Base-by-base conservation (phyloP, 129 eudicot genomes). In the Lonicera japonica region DNA sequence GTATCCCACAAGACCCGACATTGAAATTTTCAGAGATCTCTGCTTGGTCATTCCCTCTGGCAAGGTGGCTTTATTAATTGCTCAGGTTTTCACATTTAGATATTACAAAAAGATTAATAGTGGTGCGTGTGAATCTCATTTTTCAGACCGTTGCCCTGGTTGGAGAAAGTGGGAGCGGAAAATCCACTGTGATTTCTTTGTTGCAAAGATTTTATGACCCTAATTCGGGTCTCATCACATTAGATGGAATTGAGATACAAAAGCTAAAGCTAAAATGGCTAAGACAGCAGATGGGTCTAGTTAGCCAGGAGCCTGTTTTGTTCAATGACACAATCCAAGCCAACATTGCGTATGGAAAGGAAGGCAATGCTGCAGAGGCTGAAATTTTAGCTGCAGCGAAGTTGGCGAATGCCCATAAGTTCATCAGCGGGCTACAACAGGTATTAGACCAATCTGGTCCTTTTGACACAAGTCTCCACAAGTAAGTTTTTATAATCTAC, bases 111-210 rank as follows among this genome's bases (percentile, higher is more conserved):
- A 29, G n/a, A n/a, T n/a, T n/a, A n/a, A n/a, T n/a, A n/a, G n/a
- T 6, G 2, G 36, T 1, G 6, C 36, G 4, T 29, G 2, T 29
- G 36, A 29, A 29, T 29, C 38, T 56, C 16, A 48, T 51, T 15
- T 18, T 3, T 29, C 71, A 75, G 80, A 51, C 65, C 13, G 75
- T 69, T 39, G 80, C 75, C 56, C 57, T 76, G 5, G 76, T 76
- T 22, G 81, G 81, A 25, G 81, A 76, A 50, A 76, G 81, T 60
- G 81, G 81, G 39, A 64, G 73, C 11, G 81, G 81, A 29, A 76
- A 76, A 60, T 76, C 81, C 21, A 76, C 81, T 3, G 75, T 69
- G 58, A 64, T 75, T 25, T 75, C 80, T 22, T 34, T 75, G 24
- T 63, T 69, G 43, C 75, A 76, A 54, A 70, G 81, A 65, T 76